These are phyloP conservation scores for Globisporangium emineosum DNA, from an alignment of 352 stramenopile species.

Conservation along the genomic window DNA sequence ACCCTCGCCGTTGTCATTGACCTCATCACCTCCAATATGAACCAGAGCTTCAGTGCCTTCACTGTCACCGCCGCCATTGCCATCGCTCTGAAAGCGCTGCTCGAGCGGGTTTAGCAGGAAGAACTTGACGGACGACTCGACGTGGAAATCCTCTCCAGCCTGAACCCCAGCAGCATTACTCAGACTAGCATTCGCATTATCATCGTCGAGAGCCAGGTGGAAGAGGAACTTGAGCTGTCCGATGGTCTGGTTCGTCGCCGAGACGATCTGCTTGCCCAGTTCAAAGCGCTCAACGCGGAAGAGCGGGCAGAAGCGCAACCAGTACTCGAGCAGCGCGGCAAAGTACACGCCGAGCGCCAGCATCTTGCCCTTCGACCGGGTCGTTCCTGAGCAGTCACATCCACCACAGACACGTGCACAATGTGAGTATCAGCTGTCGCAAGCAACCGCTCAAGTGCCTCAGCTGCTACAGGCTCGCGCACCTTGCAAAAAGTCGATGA, in stretches of 20 bases:
- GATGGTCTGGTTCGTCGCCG: constrained; percentile 53
- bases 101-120: constrained; percentile 56
- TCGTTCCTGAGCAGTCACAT: constrained; percentile 27
- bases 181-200: neutral
- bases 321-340: constrained; percentile 66
- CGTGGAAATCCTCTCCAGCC: constrained; percentile 44
- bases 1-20: neutral
- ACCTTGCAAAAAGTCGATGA: constrained; percentile 58
- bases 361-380: constrained; percentile 24
- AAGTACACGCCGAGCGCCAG: constrained; percentile 73
- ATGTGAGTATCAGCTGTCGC: neutral
- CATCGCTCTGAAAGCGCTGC: neutral
- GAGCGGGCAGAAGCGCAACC: constrained; percentile 50
- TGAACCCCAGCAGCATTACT: neutral
- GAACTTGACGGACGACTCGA: constrained; percentile 82
- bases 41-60: neutral
- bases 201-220: constrained; percentile 16
- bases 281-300: constrained; percentile 42
- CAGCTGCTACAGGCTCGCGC: neutral
- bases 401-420: neutral
- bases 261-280: constrained; percentile 63
- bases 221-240: constrained; percentile 81
- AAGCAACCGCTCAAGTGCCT: neutral
- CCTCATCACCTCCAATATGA: too few species aligned
- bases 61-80: too few species aligned